A percentile compares a stretch with the other conserved stretches of the same genome.
Evolutionary conservation across 495 filamentous ascomycete species (phyloP).

Genomic region (Daldinia vernicosa): DNA sequence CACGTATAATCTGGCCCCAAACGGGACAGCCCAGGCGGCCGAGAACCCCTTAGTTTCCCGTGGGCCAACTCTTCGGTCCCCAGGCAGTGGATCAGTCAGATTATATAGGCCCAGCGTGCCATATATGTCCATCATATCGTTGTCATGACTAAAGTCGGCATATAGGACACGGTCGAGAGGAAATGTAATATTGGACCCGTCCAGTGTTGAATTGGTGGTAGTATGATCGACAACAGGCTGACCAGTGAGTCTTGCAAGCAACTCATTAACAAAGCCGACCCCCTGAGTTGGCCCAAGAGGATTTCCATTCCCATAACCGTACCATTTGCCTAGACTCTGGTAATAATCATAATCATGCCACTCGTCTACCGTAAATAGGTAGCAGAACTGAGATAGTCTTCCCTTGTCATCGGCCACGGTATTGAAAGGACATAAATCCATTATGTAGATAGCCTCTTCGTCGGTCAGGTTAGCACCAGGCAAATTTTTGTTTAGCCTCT

Average conservation of each 20-base stretch:
- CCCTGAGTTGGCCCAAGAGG: constrained; percentile 81
- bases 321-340: constrained; percentile 80
- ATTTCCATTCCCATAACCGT: constrained; percentile 78
- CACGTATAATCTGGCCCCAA: constrained; percentile 78
- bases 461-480: constrained; percentile 66
- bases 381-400: constrained; percentile 70
- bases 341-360: constrained; percentile 81
- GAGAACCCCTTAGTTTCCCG: constrained; percentile 64
- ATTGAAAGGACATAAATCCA: constrained; percentile 88
- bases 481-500: constrained; percentile 69
- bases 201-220: constrained; percentile 76
- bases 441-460: constrained; percentile 70
- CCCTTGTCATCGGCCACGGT: constrained; percentile 66
- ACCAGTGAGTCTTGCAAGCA: constrained; percentile 78
- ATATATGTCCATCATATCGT: constrained; percentile 78
- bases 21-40: constrained; percentile 80
- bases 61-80: constrained; percentile 54
- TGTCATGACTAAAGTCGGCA: constrained; percentile 90
- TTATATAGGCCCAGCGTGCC: constrained; percentile 80
- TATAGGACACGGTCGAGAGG: constrained; percentile 72
- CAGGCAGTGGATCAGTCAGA: constrained; percentile 57
- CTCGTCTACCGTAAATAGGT: constrained; percentile 72
- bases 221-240: constrained; percentile 74
- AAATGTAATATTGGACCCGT: constrained; percentile 68
- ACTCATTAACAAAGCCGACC: constrained; percentile 84